These are phyloP conservation scores for Astrothelium subdiscretum DNA, from an alignment of 495 filamentous ascomycete species.

Conservation along the genomic window DNA sequence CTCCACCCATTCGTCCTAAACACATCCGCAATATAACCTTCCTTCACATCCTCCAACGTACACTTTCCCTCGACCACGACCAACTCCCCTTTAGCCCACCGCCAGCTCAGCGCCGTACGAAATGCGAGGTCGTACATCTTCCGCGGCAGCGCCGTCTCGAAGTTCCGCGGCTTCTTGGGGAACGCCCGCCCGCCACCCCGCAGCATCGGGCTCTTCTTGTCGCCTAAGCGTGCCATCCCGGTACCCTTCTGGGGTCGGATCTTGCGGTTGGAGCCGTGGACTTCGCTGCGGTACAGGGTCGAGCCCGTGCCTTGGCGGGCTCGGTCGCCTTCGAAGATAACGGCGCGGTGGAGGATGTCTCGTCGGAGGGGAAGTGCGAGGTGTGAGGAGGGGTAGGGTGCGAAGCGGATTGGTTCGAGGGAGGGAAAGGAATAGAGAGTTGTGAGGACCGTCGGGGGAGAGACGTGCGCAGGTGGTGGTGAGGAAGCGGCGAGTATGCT, in stretches of 20 bases:
- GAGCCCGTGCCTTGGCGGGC: constrained; percentile 79
- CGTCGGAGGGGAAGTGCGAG: constrained; percentile 75
- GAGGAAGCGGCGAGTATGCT: constrained; percentile 8
- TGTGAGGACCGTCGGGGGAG: constrained; percentile 43
- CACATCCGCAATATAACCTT: constrained; percentile 50
- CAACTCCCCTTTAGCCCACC: constrained; percentile 76
- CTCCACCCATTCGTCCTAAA: constrained; percentile 65
- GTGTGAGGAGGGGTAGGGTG: constrained; percentile 67
- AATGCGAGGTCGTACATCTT: constrained; percentile 96
- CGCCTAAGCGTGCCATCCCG: constrained; percentile 66
- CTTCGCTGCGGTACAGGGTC: constrained; percentile 72
- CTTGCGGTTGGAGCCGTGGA: constrained; percentile 71
- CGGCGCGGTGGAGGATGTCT: constrained; percentile 86
- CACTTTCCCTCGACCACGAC: constrained; percentile 66
- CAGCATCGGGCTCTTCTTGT: constrained; percentile 71
- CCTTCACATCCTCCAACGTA: constrained; percentile 44
- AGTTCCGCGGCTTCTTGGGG: constrained; percentile 83
- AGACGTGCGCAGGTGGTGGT: constrained; percentile 20
- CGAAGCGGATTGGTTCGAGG: constrained; percentile 72
- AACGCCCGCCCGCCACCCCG: constrained; percentile 75
- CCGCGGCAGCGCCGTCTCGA: constrained; percentile 64
- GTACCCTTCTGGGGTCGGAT: constrained; percentile 74
- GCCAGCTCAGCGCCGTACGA: constrained; percentile 86
- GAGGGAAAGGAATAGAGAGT: constrained; percentile 86
- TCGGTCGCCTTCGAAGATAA: constrained; percentile 84